Base-by-base conservation (phyloP, 768 basidiomycete species). In the Auriscalpium microsporum region DNA sequence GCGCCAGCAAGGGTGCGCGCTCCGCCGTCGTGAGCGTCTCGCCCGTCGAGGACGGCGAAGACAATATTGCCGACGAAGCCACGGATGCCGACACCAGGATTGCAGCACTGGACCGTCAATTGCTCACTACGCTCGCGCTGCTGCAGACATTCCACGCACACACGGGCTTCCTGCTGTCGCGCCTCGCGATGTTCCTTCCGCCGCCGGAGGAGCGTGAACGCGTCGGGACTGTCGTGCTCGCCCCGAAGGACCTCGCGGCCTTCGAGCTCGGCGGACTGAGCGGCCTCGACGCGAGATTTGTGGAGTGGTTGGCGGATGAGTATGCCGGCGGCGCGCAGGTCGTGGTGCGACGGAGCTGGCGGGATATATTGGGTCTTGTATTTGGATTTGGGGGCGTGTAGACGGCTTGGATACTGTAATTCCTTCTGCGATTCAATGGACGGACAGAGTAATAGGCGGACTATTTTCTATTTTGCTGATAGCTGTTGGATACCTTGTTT, bases 231-330 rank as follows among this genome's bases (percentile, higher is more conserved):
- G 66, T 78, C 45, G 69, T 82, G 10, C 67, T 90, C 16, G 74
- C 78, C 2, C 80, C 87, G 10, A 81, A 76, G 61, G 86, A 89
- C 56, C 71, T 91, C 8, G 53, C 81, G 10, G 72, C 80, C 13
- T 83, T 92, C 48, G 87, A 87, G 65, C 76, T 92, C 0, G 84
- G 87, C 1, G 83, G 88, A 8, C 69, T 89, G 56, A 92, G 89
- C 63, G 70, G 73, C 5, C 64, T 83, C 48, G 90, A 92, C 58
- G 83, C 77, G n/a, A 74, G 73, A 45, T 91, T 90, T 65, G 70
- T 90, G 36, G 87, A 89, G 65, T 91, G 87, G 87, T 71, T 93
- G 16, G 79, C 75, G 1, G 75, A 76, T 50, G 85, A 87, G 67
- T 87, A 87, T 56, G 81, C 76, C 4, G 75, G 77, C 0, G 58